Conservation (phyloP, 2,329 filamentous ascomycete species). For the Beauveria sp. region DNA sequence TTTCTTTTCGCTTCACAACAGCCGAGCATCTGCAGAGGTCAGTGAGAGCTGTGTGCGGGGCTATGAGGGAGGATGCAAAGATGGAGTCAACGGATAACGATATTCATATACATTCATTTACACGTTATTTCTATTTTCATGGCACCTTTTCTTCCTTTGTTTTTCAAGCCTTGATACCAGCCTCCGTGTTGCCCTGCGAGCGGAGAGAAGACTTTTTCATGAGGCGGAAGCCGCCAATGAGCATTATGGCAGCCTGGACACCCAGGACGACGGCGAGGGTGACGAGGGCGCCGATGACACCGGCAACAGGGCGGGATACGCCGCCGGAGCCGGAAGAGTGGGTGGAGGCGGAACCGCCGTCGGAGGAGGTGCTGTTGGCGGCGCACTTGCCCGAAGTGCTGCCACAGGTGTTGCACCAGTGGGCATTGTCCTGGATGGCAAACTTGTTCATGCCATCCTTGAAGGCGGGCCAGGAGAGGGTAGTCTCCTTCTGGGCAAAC, state of each 20-base stretch:
- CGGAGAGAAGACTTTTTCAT: constrained; percentile 38
- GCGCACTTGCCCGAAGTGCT: constrained; percentile 63
- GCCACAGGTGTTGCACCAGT: constrained; percentile 73
- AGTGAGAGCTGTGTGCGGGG: too few relatives aligned
- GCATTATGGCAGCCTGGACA: constrained; percentile 35
- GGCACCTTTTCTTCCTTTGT: not conserved
- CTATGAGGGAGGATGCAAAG: too few relatives aligned
- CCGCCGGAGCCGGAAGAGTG: constrained; percentile 26
- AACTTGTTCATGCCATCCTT: constrained; percentile 54
- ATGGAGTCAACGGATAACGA: not conserved
- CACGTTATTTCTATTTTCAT: not conserved
- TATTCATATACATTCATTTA: not conserved
- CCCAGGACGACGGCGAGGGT: constrained; percentile 43
- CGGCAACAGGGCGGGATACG: constrained; percentile 65
- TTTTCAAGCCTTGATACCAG: constrained; percentile 2
- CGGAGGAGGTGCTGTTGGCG: constrained; percentile 18
- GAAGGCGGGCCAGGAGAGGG: constrained; percentile 65
- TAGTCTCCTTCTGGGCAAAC: constrained; percentile 48
- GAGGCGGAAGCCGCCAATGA: constrained; percentile 36
- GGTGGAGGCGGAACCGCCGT: constrained; percentile 18
- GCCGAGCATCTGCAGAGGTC: too few relatives aligned
- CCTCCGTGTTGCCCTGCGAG: constrained; percentile 2
- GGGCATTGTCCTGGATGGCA: constrained; percentile 52
- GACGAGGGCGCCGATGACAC: constrained; percentile 71
- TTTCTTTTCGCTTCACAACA: too few relatives aligned